Base-by-base conservation (phyloP, 2,329 filamentous ascomycete genomes). In the Stylonectria norvegica region DNA sequence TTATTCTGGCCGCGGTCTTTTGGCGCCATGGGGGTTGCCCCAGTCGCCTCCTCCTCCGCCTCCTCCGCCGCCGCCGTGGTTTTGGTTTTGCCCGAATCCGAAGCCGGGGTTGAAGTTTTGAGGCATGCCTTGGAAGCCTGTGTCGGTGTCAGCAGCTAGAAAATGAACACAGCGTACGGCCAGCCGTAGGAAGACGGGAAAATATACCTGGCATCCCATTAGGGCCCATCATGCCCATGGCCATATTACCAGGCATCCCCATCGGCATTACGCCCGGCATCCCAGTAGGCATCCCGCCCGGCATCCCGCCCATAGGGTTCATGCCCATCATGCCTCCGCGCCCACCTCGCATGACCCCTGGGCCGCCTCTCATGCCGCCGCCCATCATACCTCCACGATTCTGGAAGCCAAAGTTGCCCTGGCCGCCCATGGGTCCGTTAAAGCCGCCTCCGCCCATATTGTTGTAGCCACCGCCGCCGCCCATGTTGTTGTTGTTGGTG, bases 1-100 rank as follows among this genome's bases (percentile, higher is more conserved):
- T 63, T 71, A 76, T 60, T 90, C 87, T 45, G 86, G 85, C 48
- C 87, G 78, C 50, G 85, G 83, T 51, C 87, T 75, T 69, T 93
- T 93, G 4, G 83, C 81, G 20, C 86, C 86, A 53, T 91, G 87
- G 5, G 87, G 87, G 57, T 91, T 91, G 72, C 86, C 86, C 65
- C 80, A 81, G 40, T 83, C 82, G 42, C 81, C 67, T 40, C 66
- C 67, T 34, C 65, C 69, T 28, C 66, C 66, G 34, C 63, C 65
- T 29, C 62, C 64, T 39, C 68, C 67, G 22, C 12, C 12, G 7
- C 52, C 62, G 28, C 64, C 63, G 8, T 25, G 22, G 22, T 25
- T 25, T 48, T 75, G 74, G 53, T 72, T 67, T 43, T 62, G 68
- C 34, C 72, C 70, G 62, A 89, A 91, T 68, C 57, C 59, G 9